These are phyloP conservation scores for Saitozyma podzolica DNA, from an alignment of 768 basidiomycete genomes.

Conservation along the genomic window DNA sequence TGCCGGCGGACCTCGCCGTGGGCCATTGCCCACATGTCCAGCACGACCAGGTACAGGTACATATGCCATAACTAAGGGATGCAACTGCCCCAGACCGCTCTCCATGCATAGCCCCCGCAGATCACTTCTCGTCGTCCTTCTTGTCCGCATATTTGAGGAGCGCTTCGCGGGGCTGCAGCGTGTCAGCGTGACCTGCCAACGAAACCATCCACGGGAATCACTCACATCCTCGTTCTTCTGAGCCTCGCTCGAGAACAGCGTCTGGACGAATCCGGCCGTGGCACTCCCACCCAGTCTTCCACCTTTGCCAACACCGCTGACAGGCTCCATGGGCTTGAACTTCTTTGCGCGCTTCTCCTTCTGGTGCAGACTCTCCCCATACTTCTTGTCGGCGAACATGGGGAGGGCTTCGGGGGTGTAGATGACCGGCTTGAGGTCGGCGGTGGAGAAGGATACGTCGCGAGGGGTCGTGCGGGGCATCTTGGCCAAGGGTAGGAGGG, in stretches of 20 bases:
- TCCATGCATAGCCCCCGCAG: too few species aligned
- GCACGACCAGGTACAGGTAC: too few species aligned
- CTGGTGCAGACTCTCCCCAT: constrained; percentile 68
- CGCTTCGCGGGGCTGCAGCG: constrained; percentile 84
- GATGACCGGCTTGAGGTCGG: constrained; percentile 80
- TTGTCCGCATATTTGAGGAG: constrained; percentile 84
- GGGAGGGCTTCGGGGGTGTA: constrained; percentile 87
- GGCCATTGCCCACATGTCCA: too few species aligned
- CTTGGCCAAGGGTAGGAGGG: constrained; percentile 82
- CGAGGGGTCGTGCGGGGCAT: constrained; percentile 75
- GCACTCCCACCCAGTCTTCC: constrained; percentile 95
- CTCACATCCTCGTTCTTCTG: constrained; percentile 81
- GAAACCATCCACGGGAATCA: constrained; percentile 45
- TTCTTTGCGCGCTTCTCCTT: constrained; percentile 91
- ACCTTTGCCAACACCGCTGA: constrained; percentile 88
- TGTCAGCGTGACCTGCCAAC: constrained; percentile 7
- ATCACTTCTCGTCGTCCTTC: constrained; percentile 61
- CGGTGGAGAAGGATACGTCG: constrained; percentile 73
- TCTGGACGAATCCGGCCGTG: constrained; percentile 94
- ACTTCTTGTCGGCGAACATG: constrained; percentile 86
- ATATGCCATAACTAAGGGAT: too few species aligned
- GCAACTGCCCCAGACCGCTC: too few species aligned
- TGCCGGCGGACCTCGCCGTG: too few species aligned
- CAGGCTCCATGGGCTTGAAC: constrained; percentile 84
- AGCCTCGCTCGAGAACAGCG: constrained; percentile 61